A percentile compares a stretch with the other conserved stretches of the same genome.
phyloP scores from a whole-genome alignment of 2,329 filamentous ascomycete species.

The Emergomyces pasteurianus region DNA sequence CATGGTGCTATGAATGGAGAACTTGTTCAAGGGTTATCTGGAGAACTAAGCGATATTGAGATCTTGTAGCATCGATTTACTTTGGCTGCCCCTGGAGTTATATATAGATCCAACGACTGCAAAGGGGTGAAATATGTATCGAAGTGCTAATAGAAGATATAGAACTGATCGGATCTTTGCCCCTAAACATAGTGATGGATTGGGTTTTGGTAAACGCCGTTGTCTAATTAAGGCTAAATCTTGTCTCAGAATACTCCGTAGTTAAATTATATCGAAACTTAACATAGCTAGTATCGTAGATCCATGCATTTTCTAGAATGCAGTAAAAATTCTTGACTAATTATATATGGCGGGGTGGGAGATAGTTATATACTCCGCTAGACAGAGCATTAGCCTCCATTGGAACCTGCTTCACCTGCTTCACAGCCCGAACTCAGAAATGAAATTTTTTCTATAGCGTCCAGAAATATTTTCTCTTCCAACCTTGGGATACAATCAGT shows the following conservation, averaged over 20 bases:
- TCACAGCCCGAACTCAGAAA: background rate
- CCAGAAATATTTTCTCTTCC: too few relatives aligned
- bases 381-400: background rate
- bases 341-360: background rate
- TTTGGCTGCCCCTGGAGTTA: background rate
- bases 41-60: background rate
- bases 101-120: background rate
- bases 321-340: background rate
- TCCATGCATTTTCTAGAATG: background rate
- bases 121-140: background rate
- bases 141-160: background rate
- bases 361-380: background rate
- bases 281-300: too few relatives aligned
- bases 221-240: background rate
- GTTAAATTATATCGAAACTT: too few relatives aligned
- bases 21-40: slow-evolving; percentile 1
- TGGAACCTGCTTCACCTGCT: background rate
- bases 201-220: background rate
- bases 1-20: slow-evolving; percentile 11
- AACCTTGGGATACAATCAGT: background rate
- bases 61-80: background rate
- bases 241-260: too few relatives aligned
- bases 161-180: background rate
- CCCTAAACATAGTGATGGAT: background rate
- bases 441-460: background rate